These are phyloP conservation scores for Rhypophila decipiens DNA, from an alignment of 495 filamentous ascomycete genomes.

Conservation along the genomic window DNA sequence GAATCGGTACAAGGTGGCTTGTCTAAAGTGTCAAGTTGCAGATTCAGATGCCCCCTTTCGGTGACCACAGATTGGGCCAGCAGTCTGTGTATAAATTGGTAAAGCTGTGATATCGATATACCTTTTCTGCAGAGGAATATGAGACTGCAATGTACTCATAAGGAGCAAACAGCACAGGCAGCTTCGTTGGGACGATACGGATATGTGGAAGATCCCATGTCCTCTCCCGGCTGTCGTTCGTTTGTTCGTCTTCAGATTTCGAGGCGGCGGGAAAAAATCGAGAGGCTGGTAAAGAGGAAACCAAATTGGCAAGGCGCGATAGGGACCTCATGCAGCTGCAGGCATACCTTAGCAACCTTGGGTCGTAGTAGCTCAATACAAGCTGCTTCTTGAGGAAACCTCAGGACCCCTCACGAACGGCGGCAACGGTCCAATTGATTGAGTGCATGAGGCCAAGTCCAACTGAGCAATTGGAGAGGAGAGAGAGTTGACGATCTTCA, in stretches of 20 bases:
- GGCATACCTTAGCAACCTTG: neutral
- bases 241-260: slow-evolving; percentile 3
- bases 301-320: slow-evolving; percentile 1
- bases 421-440: no score
- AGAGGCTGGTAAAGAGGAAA: slow-evolving; percentile 26
- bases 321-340: slow-evolving; percentile 14
- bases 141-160: neutral
- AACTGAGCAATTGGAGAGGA: neutral
- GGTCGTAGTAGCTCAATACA: neutral
- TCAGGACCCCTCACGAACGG: neutral
- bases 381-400: no score
- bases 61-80: no score
- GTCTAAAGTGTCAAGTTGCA: neutral
- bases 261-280: slow-evolving; percentile 18
- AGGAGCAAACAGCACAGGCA: neutral
- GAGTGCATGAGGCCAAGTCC: neutral
- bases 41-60: neutral
- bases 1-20: neutral
- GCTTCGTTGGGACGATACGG: neutral
- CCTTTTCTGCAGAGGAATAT: no score
- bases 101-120: no score
- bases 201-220: neutral
- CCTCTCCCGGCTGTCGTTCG: slow-evolving; percentile 8
- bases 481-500: neutral
- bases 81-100: no score